phyloP scores from a whole-genome alignment of 2,329 filamentous ascomycete species.

The Trichoderma sp. region DNA sequence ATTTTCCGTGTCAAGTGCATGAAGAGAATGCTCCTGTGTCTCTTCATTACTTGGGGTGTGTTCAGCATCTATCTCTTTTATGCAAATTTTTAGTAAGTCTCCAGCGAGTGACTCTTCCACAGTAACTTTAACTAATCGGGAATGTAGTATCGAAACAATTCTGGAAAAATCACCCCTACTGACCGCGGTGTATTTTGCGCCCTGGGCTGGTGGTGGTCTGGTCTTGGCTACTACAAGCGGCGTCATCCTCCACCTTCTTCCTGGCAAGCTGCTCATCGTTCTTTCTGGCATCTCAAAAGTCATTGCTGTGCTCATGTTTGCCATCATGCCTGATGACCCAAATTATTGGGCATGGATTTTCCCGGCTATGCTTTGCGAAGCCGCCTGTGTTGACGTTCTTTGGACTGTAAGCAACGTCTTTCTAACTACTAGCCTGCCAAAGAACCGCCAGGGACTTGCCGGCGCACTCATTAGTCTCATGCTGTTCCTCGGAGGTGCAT shows the following conservation, averaged over 20 bases:
- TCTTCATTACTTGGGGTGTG: slow-evolving; percentile 53
- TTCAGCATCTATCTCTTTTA: slow-evolving; percentile 67
- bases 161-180: slow-evolving; percentile 54
- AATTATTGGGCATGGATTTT: slow-evolving; percentile 67
- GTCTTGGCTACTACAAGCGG: slow-evolving; percentile 57
- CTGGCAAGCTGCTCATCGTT: slow-evolving; percentile 54
- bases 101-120: rapidly evolving
- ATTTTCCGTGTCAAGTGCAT: slow-evolving; percentile 65
- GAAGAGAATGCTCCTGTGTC: slow-evolving; percentile 54
- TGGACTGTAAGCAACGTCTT: slow-evolving; percentile 69
- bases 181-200: slow-evolving; percentile 60
- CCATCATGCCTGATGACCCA: slow-evolving; percentile 52
- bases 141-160: slow-evolving; percentile 52
- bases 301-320: slow-evolving; percentile 55
- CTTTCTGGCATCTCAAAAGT: slow-evolving; percentile 55
- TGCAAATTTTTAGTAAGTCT: slow-evolving; percentile 61
- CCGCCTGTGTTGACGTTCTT: slow-evolving; percentile 65
- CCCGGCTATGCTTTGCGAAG: slow-evolving; percentile 59
- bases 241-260: slow-evolving; percentile 56
- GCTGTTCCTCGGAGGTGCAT: slow-evolving; percentile 62
- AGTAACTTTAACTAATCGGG: slow-evolving; percentile 5
- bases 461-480: slow-evolving; percentile 65
- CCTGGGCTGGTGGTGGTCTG: slow-evolving; percentile 60
- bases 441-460: slow-evolving; percentile 61
- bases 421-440: slow-evolving; percentile 63